These are phyloP conservation scores for Salinomyces thailandicus DNA, from an alignment of 2,329 filamentous ascomycete species.

Conservation along the genomic window DNA sequence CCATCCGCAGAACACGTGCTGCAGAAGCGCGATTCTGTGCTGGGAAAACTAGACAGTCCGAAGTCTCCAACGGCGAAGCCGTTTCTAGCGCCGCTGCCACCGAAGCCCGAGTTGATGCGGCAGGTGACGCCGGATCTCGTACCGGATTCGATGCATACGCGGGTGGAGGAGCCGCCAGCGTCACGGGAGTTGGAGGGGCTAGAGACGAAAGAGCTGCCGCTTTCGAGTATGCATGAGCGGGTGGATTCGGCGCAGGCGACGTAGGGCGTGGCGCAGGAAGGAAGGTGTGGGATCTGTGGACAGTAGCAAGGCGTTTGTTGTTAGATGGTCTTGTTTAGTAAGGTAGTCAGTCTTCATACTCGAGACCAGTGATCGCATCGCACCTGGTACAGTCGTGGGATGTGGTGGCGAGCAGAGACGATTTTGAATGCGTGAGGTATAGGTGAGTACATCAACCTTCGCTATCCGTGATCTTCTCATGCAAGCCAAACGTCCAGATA, in stretches of 20 bases:
- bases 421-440: too few species aligned
- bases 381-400: too few species aligned
- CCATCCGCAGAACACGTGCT: constrained; percentile 23
- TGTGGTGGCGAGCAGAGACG: too few species aligned
- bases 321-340: too few species aligned
- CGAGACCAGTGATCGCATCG: too few species aligned
- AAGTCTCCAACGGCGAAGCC: constrained; percentile 12
- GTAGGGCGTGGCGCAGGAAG: too few species aligned
- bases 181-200: constrained; percentile 15
- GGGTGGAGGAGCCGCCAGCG: constrained; percentile 11
- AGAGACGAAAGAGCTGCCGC: constrained; percentile 22
- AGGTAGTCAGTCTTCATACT: too few species aligned
- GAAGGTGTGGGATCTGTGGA: too few species aligned
- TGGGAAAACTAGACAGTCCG: constrained; percentile 26
- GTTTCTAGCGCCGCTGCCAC: constrained; percentile 15
- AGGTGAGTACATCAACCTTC: too few species aligned
- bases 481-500: too few species aligned
- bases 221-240: constrained; percentile 25
- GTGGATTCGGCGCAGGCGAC: constrained; percentile 17
- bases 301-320: too few species aligned
- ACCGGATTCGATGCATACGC: constrained; percentile 27
- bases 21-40: constrained; percentile 26
- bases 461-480: too few species aligned
- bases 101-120: constrained; percentile 9
- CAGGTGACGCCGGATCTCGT: constrained; percentile 25